Evolutionary conservation across 352 stramenopile genomes (phyloP), one percentile per base, ranked within the genome.

Genomic region (Thalassiosira ordinaria): DNA sequence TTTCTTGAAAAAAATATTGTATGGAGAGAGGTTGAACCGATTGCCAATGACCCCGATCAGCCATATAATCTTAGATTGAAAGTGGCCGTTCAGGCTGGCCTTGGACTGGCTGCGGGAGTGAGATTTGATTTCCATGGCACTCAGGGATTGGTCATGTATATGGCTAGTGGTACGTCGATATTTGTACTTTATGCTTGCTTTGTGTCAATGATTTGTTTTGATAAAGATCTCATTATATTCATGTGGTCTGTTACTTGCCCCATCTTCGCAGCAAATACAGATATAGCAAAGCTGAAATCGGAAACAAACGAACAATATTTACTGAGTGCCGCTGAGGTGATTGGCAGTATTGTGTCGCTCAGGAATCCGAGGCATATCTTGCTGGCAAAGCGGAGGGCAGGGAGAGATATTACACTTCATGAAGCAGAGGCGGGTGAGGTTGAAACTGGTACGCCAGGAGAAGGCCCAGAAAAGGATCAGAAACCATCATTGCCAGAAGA

Each of bases 41-140:
- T 76, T 6, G 5, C 24, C 20, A 31, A 69, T 31, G 67, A 76
- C 56, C 67, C 67, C 16, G 53, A 76, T 56, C 67, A 76, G 26
- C 61, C 61, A 2, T 62, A 24, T 18, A 70, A 70, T 60, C 61
- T 31, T 2, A 22, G 61, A 11, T 26, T 70, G 35, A 20, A 67
- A 51, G 7, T 66, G 57, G 11, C 44, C 24, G 57, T 31, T 31
- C 26, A 47, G 18, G 11, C 20, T 7, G 27, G 33, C 16, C 3
- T 74, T 9, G 5, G 51, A 53, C 52, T 29, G 27, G 52, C 64
- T 13, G 52, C 41, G 2, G 64, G 41, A 4, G 51, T 74, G 2
- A 24, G 1, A 41, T 41, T 41, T 41, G 5, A 41, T 5, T 41
- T 41, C 11, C 33, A 11, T 5, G 33, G 33, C 5, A 41, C 33